Evolutionary conservation across 495 filamentous ascomycete genomes (phyloP), one percentile per base, ranked within the genome.

Genomic region (Evernia prunastri): DNA sequence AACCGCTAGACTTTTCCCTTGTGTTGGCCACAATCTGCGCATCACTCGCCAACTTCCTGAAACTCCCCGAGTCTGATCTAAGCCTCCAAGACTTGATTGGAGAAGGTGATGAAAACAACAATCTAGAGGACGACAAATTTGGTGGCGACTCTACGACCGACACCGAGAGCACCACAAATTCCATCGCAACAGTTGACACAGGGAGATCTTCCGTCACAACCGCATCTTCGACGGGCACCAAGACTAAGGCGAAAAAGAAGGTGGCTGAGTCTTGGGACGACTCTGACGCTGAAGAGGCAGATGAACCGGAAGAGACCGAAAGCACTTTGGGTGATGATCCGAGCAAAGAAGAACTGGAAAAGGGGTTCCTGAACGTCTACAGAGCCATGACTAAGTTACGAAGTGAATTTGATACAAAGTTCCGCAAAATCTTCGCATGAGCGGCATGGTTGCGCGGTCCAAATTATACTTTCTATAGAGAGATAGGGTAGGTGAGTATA

Each of bases 11-110:
- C 66, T 91, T 91, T 63, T 88, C 85, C 25, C 75, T 89, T 27
- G 78, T 89, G 0, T 71, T 92, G 0, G 86, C 83, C 0, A 89
- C 86, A 0, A 85, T 91, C 43, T 72, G 84, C 15, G 80, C 80
- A 0, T 82, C 80, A 56, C 69, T 91, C 0, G 78, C 76, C 11
- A 82, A 80, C 64, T 82, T 82, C 63, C 69, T 82, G 68, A 77
- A 79, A 53, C 66, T 77, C 1, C 75, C 76, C n/a, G 72, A 72
- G 0, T 74, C 73, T n/a, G 74, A 75, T 42, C 75, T 73, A 27
- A 79, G 80, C 35, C 71, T 74, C 3, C 66, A 70, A 27, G 70
- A 67, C 20, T 68, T 65, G 23, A 73, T 77, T 12, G 72, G 73
- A 36, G 72, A 72, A 53, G 71, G 68, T 2, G 70, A 69, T 13